Percentiles rank a stretch among this genome's conserved stretches.
Evolutionary conservation across 176 grass and related monocot species (phyloP).

Genomic region (Otatea glauca): DNA sequence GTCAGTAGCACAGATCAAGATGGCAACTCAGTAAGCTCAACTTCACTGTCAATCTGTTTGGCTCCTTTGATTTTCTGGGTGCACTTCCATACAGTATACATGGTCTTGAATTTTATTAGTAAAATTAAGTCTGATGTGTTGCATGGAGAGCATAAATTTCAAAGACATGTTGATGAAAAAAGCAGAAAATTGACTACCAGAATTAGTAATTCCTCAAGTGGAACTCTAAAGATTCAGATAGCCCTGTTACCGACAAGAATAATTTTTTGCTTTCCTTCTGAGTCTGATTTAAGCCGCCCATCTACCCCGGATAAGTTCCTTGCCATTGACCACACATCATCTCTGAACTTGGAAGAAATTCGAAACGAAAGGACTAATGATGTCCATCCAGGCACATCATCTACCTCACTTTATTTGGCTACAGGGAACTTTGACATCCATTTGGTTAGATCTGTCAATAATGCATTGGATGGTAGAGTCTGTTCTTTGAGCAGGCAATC

Average conservation of each 20-base stretch:
- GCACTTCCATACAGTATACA: slow-evolving; percentile 79
- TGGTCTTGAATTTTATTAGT: slow-evolving; percentile 67
- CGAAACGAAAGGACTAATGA: slow-evolving; percentile 50
- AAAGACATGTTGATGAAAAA: slow-evolving; percentile 42
- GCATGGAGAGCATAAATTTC: slow-evolving; percentile 42
- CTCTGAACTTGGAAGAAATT: slow-evolving; percentile 51
- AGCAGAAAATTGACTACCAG: slow-evolving; percentile 34
- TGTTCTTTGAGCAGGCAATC: slow-evolving; percentile 47
- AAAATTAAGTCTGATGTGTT: slow-evolving; percentile 53
- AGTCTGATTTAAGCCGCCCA: slow-evolving; percentile 61
- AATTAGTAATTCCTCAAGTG: slow-evolving; percentile 40
- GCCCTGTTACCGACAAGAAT: slow-evolving; percentile 64
- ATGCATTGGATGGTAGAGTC: slow-evolving; percentile 42
- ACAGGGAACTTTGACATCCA: slow-evolving; percentile 68
- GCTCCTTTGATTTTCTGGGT: slow-evolving; percentile 83
- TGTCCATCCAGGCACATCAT: slow-evolving; percentile 44
- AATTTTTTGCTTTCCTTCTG: slow-evolving; percentile 78
- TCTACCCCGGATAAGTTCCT: slow-evolving; percentile 76
- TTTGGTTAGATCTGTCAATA: slow-evolving; percentile 62
- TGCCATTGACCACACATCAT: slow-evolving; percentile 66
- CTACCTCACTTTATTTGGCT: slow-evolving; percentile 73
- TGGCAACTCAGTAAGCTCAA: slow-evolving; percentile 54
- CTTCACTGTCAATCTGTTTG: slow-evolving; percentile 64
- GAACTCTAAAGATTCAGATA: slow-evolving; percentile 66
- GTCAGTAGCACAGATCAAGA: slow-evolving; percentile 66